These are phyloP conservation scores for Eucalyptus melliodora DNA, from an alignment of 345 rosid genomes.

Conservation along the genomic window DNA sequence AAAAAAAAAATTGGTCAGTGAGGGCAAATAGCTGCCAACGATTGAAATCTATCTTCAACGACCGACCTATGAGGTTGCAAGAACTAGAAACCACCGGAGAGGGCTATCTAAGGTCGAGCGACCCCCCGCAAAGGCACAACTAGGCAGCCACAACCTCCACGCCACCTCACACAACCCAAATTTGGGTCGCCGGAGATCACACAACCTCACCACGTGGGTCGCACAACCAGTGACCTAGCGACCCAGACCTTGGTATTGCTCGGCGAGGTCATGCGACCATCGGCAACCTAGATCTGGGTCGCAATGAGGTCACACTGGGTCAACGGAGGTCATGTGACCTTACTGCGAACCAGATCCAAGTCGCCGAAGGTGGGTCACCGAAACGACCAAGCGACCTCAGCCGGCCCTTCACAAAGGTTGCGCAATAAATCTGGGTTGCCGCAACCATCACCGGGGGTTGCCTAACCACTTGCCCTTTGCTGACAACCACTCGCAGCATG, in stretches of 20 bases:
- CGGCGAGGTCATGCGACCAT: fast-evolving
- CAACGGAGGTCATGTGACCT: fast-evolving
- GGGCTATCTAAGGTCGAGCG: fast-evolving
- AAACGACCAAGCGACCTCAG: fast-evolving
- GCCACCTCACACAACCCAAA: no score
- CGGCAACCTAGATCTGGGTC: no score
- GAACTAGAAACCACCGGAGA: no score
- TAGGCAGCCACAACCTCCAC: fast-evolving
- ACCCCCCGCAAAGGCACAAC: fast-evolving
- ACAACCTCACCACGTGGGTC: fast-evolving
- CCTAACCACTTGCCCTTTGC: fast-evolving
- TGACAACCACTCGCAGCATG: fast-evolving
- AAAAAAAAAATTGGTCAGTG: no score
- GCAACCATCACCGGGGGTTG: fast-evolving
- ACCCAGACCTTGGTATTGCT: no score
- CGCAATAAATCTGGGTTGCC: no score
- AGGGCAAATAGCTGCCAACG: fast-evolving
- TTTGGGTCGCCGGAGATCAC: no score
- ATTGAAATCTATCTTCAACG: fast-evolving
- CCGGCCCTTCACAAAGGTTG: no score
- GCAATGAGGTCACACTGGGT: fast-evolving
- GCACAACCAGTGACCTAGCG: no score
- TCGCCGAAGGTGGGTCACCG: fast-evolving
- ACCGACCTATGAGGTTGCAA: no score
- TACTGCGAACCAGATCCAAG: fast-evolving